These are phyloP conservation scores for Calycina marina DNA, from an alignment of 2,329 filamentous ascomycete genomes.

Conservation along the genomic window DNA sequence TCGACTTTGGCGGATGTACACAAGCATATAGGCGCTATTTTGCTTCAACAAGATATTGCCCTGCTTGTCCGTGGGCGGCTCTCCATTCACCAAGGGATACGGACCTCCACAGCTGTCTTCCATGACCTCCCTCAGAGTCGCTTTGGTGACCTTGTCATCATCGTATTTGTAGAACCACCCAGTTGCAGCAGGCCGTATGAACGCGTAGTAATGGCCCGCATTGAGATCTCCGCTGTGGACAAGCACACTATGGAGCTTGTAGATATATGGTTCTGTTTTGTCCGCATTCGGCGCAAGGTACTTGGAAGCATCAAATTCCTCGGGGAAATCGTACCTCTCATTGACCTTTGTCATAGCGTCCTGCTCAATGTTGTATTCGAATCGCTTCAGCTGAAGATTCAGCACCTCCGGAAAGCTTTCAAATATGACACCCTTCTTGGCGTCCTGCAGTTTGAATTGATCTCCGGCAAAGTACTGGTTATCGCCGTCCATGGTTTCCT, in stretches of 20 bases:
- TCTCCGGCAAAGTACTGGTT: conserved; percentile 95
- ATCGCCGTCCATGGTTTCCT: conserved; percentile 92
- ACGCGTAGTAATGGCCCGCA: conserved; percentile 96
- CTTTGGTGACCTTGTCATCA: conserved; percentile 91
- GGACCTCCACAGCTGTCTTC: conserved; percentile 97
- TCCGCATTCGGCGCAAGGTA: conserved; percentile 81
- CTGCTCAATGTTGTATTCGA: conserved; percentile 91
- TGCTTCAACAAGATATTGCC: conserved; percentile 45
- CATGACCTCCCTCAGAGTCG: conserved; percentile 77
- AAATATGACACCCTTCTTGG: conserved; percentile 96
- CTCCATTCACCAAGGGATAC: conserved; percentile 38
- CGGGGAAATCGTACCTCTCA: conserved; percentile 80
- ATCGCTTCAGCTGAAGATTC: conserved; percentile 89
- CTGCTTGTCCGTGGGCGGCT: conserved; percentile 34
- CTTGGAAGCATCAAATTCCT: conserved; percentile 68
- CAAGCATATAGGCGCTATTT: conserved; percentile 95
- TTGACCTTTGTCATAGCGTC: conserved; percentile 99
- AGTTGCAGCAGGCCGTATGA: conserved; percentile 83
- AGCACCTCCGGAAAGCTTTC: conserved; percentile 87
- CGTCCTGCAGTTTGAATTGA: conserved; percentile 83
- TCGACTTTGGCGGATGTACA: conserved; percentile 81
- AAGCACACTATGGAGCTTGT: conserved; percentile 86
- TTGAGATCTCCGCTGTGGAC: conserved; percentile 96
- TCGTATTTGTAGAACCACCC: conserved; percentile 96
- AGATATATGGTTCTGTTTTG: conserved; percentile 75